Base-by-base conservation (phyloP, 768 basidiomycete genomes). In the Boletus vinaceobasis region DNA sequence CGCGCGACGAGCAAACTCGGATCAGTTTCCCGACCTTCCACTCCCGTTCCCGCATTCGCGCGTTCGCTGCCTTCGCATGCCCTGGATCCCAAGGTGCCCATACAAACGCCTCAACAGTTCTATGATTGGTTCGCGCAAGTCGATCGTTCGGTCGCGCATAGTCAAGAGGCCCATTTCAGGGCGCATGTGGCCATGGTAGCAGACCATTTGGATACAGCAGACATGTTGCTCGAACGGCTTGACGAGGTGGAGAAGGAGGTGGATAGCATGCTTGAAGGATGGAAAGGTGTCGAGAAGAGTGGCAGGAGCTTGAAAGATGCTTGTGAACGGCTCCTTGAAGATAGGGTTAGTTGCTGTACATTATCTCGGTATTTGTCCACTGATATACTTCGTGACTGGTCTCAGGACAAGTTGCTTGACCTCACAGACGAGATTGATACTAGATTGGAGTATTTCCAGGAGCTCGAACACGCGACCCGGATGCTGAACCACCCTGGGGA, bases 401-500 rank as follows among this genome's bases (percentile, higher is more conserved):
- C 26, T 29, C 17, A 95, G 92, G 90, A 95, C 56, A 81, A 79
- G 43, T 74, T 96, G 6, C 71, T 95, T 10, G 83, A 83, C 43
- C 73, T 89, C 32, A 90, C 91, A 4, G 88, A 93, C n/a, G 88
- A 88, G 50, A 89, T 98, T 43, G 86, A 81, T 5, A 74, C 79
- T 23, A 80, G 91, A 36, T 71, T 98, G 52, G 92, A 93, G 56
- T 98, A 95, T 69, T 99, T 98, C 77, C 86, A 91, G 65, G 93
- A 96, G 64, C 82, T 99, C 39, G 97, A 98, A 60, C 82, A 86
- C 21, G 93, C 94, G 7, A 96, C 93, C 6, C 81, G 92, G 40
- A 90, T 95, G 85, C 79, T 99, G 45, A 98, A 98, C 66, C 85
- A 92, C 62, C 95, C 96, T 3, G 94, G 93, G 29, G 92, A 95